Conservation (phyloP, 441 rosid genomes). For the Euphorbia celastroides region DNA sequence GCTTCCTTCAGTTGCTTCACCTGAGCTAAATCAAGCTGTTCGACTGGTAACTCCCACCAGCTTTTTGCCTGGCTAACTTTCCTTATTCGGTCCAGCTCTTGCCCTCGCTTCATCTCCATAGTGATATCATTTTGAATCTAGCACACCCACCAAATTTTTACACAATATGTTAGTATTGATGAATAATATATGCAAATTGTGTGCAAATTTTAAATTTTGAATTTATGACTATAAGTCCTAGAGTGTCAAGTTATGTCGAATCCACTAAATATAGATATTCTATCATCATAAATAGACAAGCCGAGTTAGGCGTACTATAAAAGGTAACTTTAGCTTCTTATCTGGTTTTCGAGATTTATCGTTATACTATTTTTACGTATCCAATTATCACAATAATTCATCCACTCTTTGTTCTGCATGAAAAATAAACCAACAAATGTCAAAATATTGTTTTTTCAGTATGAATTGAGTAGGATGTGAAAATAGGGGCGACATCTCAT, state of each 20-base stretch:
- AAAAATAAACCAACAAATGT: background rate
- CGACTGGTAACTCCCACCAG: constrained; percentile 51
- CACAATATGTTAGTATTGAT: background rate
- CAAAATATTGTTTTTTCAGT: no score
- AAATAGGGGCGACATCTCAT: no score
- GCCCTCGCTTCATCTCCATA: constrained; percentile 28
- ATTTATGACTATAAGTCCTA: background rate
- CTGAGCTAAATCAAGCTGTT: constrained; percentile 29
- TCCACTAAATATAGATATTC: background rate
- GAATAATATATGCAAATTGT: background rate
- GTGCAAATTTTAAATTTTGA: background rate
- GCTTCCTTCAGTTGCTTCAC: constrained; percentile 29
- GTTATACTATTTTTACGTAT: background rate
- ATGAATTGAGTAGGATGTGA: no score
- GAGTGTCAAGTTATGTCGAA: background rate
- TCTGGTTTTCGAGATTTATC: background rate
- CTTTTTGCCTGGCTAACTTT: constrained; percentile 13
- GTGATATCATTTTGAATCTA: constrained; percentile 29
- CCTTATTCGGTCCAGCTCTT: constrained; percentile 32
- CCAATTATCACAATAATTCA: background rate
- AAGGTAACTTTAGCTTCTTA: background rate
- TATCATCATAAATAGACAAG: background rate
- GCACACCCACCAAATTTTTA: background rate
- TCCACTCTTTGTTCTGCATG: background rate
- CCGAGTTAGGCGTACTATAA: background rate